A percentile compares a stretch with the other conserved stretches of the same genome.
phyloP scores from a whole-genome alignment of 768 basidiomycete genomes.

The Phanerochaete carnosa region DNA sequence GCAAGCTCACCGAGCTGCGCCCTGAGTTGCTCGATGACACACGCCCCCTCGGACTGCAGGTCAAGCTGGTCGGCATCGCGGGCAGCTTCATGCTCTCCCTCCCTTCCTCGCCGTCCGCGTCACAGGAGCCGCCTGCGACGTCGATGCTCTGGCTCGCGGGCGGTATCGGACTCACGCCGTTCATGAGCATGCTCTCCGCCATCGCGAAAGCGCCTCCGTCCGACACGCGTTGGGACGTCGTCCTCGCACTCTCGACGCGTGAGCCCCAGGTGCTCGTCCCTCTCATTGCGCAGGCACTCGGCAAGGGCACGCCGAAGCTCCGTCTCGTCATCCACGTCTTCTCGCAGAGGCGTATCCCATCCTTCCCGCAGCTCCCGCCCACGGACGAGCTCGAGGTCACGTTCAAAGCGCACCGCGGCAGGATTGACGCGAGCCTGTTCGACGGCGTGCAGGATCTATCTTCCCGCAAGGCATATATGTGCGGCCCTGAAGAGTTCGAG shows the following conservation, averaged over 20 bases:
- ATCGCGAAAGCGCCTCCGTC: conserved; percentile 16
- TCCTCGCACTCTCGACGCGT: conserved; percentile 46
- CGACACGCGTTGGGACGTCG: conserved; percentile 32
- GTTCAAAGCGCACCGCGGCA: conserved; percentile 17
- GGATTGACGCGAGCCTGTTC: conserved; percentile 15
- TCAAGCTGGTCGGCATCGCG: conserved; percentile 48
- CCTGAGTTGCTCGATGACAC: conserved; percentile 41
- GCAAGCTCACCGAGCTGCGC: conserved; percentile 35
- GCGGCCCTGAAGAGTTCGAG: conserved; percentile 50
- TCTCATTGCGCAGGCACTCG: conserved; percentile 28
- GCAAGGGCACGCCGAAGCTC: conserved; percentile 12
- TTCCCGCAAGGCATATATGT: conserved; percentile 40
- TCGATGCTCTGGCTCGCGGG: conserved; percentile 58
- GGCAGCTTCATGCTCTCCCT: conserved; percentile 41
- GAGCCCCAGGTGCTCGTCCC: conserved; percentile 50
- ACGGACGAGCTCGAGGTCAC: conserved; percentile 8
- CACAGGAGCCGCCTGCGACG: not conserved
- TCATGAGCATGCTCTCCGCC: conserved; percentile 46
- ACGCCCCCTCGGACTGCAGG: conserved; percentile 34
- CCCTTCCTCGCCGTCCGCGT: not conserved
- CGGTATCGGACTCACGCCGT: conserved; percentile 65
- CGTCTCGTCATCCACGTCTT: conserved; percentile 41
- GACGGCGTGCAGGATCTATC: conserved; percentile 8
- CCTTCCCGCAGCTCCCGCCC: not conserved
- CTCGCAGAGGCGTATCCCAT: conserved; percentile 17